Evolutionary conservation across 345 rosid genomes (phyloP).

Genomic region (Microthlaspi erraticum): DNA sequence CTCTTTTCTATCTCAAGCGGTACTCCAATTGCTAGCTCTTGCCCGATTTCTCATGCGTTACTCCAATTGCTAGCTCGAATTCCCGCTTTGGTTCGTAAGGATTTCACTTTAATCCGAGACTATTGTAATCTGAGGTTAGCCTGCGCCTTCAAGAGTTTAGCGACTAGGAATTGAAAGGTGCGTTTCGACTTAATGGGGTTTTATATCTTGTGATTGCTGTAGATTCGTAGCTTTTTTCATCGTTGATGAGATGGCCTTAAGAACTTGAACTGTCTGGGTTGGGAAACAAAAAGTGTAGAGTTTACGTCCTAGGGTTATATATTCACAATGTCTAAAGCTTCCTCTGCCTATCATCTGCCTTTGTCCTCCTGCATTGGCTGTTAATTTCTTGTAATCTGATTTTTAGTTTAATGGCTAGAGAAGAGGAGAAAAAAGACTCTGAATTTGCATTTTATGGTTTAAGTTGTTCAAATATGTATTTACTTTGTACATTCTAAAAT

Average conservation of each 20-base stretch:
- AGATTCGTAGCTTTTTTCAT: neutral
- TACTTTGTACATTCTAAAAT: neutral
- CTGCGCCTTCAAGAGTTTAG: neutral
- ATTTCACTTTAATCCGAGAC: neutral
- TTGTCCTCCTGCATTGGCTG: conserved; percentile 5
- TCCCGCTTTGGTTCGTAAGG: conserved; percentile 3
- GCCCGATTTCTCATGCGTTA: neutral
- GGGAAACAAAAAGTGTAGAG: neutral
- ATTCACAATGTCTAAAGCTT: neutral
- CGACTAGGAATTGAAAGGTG: neutral
- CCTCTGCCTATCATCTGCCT: conserved; percentile 3
- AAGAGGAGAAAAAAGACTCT: conserved; percentile 15
- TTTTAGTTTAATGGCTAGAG: neutral
- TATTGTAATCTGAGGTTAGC: neutral
- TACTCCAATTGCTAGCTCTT: neutral
- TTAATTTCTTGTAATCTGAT: neutral
- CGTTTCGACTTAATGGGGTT: neutral
- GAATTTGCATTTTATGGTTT: neutral
- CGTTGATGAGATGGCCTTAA: neutral
- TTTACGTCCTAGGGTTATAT: neutral
- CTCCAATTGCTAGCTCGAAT: neutral
- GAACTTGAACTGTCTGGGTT: neutral
- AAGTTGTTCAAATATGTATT: neutral
- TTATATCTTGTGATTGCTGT: conserved; percentile 10
- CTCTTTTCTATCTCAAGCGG: neutral